phyloP scores from a whole-genome alignment of 208 protist species.

The Wallacemonas rigidus region DNA sequence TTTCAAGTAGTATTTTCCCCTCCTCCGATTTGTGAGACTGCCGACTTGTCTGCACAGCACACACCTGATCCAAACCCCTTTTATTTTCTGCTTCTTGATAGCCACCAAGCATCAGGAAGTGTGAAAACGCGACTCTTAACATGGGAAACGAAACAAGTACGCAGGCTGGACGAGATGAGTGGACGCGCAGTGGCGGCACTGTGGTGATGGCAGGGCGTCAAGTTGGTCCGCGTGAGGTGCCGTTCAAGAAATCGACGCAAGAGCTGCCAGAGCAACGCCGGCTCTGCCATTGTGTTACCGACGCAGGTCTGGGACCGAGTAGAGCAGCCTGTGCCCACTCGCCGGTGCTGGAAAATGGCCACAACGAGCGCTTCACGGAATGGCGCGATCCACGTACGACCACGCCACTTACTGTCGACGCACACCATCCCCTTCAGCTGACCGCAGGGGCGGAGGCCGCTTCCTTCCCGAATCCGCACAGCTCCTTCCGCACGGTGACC shows the following conservation, averaged over 20 bases:
- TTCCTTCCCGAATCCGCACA: background rate
- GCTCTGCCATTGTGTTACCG: background rate
- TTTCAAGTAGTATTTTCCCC: background rate
- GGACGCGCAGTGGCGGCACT: conserved; percentile 10
- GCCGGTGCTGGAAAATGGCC: background rate
- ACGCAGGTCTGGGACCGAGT: too few relatives aligned
- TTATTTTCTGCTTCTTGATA: background rate
- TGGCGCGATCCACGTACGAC: background rate
- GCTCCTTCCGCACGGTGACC: background rate
- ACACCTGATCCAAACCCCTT: background rate
- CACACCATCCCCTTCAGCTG: too few relatives aligned
- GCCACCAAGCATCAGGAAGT: background rate
- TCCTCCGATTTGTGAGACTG: background rate
- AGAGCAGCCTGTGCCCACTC: background rate
- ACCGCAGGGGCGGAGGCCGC: background rate
- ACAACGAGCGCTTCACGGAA: background rate
- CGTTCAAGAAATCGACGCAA: background rate
- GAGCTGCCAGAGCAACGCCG: conserved; percentile 12
- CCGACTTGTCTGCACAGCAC: too few relatives aligned
- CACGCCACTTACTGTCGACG: too few relatives aligned
- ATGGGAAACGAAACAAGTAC: conserved; percentile 14
- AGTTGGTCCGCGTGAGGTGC: background rate
- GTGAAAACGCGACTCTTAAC: background rate
- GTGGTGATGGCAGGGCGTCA: conserved; percentile 6
- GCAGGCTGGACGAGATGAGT: background rate